Evolutionary conservation across 1,139 yeast genomes (phyloP), one percentile per base, ranked within the genome.

Genomic region (Yamadazyma mexicana): DNA sequence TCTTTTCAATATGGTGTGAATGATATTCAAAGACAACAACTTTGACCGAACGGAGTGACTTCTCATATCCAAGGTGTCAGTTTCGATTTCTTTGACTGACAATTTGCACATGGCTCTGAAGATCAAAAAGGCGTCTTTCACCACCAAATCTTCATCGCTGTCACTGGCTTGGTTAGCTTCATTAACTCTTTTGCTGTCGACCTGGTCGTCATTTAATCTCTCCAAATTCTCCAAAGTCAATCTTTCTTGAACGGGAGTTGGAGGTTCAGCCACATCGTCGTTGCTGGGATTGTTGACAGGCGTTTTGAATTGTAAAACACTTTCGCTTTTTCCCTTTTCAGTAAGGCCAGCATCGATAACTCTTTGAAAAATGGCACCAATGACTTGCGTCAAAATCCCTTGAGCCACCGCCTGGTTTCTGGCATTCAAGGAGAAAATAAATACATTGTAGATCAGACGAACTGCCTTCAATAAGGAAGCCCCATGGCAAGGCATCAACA

Each of bases 61-160:
- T 56, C 88, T 79, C 85, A 87, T 82, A 59, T 92, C 98, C 39
- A 85, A 64, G 10, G 75, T 66, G 34, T 85, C 89, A 22, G 82
- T 73, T 43, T 88, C 97, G 30, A 73, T 52, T 23, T 83, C 76
- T 58, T 92, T 92, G 37, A 87, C 87, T 2, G 97, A 87, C 17
- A 94, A 74, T 57, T 88, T 88, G 59, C 97, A 87, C 91, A 94
- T 86, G 1, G 97, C 91, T 56, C 99, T 77, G 61, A 92, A 89
- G 5, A 94, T 79, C 49, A 92, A 73, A 55, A 91, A 92, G 0
- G 98, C 98, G 58, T 94, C 99, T 53, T 88, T 91, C 12, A 87
- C 82, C 2, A 75, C 77, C 30, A 83, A 62, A 46, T 88, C 95
- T 48, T 77, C 81, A 39, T 78, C 87, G 26, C 52, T 55, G 37